Evolutionary conservation across 1,284 basidiomycete species (phyloP), one percentile per base, ranked within the genome.

Genomic region (Thecaphora thlaspeos): DNA sequence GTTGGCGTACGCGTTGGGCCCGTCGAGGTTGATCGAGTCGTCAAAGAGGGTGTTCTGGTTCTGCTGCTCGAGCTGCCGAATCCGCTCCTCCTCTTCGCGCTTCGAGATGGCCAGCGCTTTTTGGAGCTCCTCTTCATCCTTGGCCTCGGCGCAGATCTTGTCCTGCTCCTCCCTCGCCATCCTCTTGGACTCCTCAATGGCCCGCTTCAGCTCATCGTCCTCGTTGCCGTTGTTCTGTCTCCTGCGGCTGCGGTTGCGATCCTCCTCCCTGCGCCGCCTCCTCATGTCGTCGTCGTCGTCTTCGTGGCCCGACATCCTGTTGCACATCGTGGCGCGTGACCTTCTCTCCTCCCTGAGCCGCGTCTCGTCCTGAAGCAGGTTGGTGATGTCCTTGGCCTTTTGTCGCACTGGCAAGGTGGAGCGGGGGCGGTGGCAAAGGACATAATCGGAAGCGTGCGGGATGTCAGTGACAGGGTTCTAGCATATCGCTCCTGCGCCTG

Each of bases 311-410:
- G 62, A 61, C 91, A 97, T 94, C 18, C 94, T 86, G 81, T 96
- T 91, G 39, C 92, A 86, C 93, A 97, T 98, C 58, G 85, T 84
- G 3, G 92, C 91, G 23, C 94, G 84, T 42, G 85, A 84, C 22
- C 87, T 83, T 40, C 95, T 85, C 79, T 94, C 92, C 62, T 90
- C 86, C 8, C 91, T 85, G 52, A 98, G 83, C 17, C 93, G 84
- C 4, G 83, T 80, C 65, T 96, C 88, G 77, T 99, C 95, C 76
- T 86, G 83, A n/a, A 99, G 84, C 8, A 98, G 84, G 76, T 93
- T 93, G 37, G 92, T 94, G 79, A 99, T 97, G 75, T 98, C 95
- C 79, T 98, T 98, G 12, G 95, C 95, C 82, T 99, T 99, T 78
- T 97, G 94, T 37, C 95, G 87, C 19, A 99, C 70, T 32, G 32